Evolutionary conservation across 345 rosid genomes (phyloP).

Genomic region (Bruguiera sexangula): DNA sequence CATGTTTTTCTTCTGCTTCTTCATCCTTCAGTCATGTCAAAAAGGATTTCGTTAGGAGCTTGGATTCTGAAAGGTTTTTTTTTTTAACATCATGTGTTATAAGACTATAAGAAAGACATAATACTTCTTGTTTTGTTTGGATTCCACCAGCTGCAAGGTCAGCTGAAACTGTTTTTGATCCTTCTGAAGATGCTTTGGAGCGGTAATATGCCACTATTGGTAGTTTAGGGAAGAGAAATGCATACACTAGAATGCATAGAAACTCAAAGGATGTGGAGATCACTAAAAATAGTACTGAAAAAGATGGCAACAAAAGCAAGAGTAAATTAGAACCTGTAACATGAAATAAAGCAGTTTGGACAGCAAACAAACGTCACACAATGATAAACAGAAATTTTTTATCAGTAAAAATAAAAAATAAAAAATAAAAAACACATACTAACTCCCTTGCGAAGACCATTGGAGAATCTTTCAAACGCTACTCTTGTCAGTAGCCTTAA

Average conservation of each 20-base stretch:
- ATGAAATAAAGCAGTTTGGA: too few species aligned
- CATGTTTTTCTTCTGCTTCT: conserved; percentile 28
- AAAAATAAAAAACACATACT: conserved; percentile 36
- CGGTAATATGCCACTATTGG: conserved; percentile 81
- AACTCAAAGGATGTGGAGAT: conserved; percentile 67
- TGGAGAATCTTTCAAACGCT: conserved; percentile 54
- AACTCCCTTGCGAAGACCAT: conserved; percentile 77
- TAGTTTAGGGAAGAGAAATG: conserved; percentile 61
- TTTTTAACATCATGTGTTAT: neutral
- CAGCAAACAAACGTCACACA: too few species aligned
- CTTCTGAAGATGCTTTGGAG: conserved; percentile 82
- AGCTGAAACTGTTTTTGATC: conserved; percentile 74
- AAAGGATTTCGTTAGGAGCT: neutral
- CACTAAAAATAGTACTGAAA: conserved; percentile 71
- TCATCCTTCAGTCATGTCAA: conserved; percentile 34
- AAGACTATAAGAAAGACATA: neutral
- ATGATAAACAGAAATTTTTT: neutral
- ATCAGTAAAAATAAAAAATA: neutral
- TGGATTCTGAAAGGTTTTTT: neutral
- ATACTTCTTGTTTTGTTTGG: conserved; percentile 27
- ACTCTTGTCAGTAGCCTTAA: conserved; percentile 74
- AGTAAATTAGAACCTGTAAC: too few species aligned
- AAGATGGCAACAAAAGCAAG: neutral
- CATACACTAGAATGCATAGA: conserved; percentile 59
- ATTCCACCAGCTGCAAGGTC: conserved; percentile 91